Conservation (phyloP, 768 basidiomycete genomes). For the Panus rudis region DNA sequence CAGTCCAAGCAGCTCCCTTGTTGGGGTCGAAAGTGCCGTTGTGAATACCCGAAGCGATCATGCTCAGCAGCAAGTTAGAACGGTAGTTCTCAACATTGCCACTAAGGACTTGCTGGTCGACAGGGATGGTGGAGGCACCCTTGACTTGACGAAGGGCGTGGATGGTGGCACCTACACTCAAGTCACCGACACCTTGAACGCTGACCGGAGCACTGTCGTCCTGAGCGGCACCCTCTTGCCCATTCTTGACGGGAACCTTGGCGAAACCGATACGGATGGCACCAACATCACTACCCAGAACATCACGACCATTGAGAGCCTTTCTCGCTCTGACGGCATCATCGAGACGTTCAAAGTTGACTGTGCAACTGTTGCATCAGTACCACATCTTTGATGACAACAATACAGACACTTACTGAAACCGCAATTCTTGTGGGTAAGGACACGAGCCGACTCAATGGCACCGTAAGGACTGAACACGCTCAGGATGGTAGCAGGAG, state of each 20-base stretch:
- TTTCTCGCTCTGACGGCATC: conserved; percentile 95
- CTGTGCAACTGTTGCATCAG: conserved; percentile 29
- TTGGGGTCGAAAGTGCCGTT: conserved; percentile 46
- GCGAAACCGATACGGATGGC: conserved; percentile 97
- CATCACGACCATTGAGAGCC: conserved; percentile 91
- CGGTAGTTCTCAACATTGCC: conserved; percentile 93
- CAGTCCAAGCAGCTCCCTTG: conserved; percentile 61
- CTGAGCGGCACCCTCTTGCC: conserved; percentile 52
- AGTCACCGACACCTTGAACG: conserved; percentile 76
- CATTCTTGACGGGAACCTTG: conserved; percentile 89
- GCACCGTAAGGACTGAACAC: conserved; percentile 97
- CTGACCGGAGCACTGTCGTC: conserved; percentile 61
- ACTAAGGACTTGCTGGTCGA: conserved; percentile 88
- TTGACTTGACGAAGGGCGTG: conserved; percentile 82
- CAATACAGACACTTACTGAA: conserved; percentile 49
- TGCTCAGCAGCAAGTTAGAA: conserved; percentile 82
- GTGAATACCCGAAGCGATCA: conserved; percentile 75
- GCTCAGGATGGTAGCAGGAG: conserved; percentile 88
- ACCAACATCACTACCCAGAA: conserved; percentile 93
- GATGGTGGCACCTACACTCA: conserved; percentile 84
- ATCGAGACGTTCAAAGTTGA: conserved; percentile 96
- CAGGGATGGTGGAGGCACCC: conserved; percentile 87
- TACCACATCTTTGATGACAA: neutral
- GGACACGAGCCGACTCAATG: conserved; percentile 92
- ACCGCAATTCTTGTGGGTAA: conserved; percentile 97